A percentile compares a stretch with the other conserved stretches of the same genome.
These are phyloP conservation scores for Paramecium caudatum DNA, from an alignment of 73 alveolate genomes.

Conservation along the genomic window DNA sequence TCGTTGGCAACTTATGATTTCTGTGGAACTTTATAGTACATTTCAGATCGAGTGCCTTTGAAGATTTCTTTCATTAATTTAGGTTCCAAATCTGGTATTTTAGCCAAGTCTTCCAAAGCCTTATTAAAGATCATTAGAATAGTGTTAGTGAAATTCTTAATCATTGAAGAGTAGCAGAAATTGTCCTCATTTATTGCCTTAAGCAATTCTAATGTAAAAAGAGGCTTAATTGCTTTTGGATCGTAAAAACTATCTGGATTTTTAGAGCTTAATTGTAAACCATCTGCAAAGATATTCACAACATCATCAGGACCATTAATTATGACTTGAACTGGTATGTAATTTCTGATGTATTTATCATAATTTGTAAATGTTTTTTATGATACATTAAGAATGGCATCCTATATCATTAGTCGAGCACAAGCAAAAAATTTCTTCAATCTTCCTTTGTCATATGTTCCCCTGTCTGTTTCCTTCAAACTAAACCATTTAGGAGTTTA, in stretches of 20 bases:
- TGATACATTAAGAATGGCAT: slow-evolving; percentile 88
- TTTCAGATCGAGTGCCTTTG: slow-evolving; percentile 94
- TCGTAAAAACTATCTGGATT: slow-evolving; percentile 80
- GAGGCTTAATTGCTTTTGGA: slow-evolving; percentile 84
- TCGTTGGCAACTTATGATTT: slow-evolving; percentile 94
- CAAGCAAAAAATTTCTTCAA: slow-evolving; percentile 95
- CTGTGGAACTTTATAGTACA: slow-evolving; percentile 91
- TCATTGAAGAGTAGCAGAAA: slow-evolving; percentile 90
- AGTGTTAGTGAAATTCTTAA: slow-evolving; percentile 89
- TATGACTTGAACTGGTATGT: slow-evolving; percentile 89
- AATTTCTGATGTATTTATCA: slow-evolving; percentile 89
- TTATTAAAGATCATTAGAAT: slow-evolving; percentile 94
- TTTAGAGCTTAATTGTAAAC: slow-evolving; percentile 80
- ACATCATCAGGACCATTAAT: slow-evolving; percentile 90
- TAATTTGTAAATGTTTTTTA: slow-evolving; percentile 91
- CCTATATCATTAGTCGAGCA: slow-evolving; percentile 97
- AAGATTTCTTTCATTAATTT: slow-evolving; percentile 92
- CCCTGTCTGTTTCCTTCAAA: slow-evolving; percentile 95
- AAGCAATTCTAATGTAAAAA: slow-evolving; percentile 87
- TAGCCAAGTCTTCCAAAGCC: slow-evolving; percentile 93
- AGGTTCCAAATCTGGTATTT: slow-evolving; percentile 97
- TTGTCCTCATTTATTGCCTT: slow-evolving; percentile 73
- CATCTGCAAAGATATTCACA: slow-evolving; percentile 84
- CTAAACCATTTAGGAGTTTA: slow-evolving; percentile 86
- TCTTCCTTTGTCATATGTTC: slow-evolving; percentile 98